These are phyloP conservation scores for Russula virescens DNA, from an alignment of 768 basidiomycete genomes.

Conservation along the genomic window DNA sequence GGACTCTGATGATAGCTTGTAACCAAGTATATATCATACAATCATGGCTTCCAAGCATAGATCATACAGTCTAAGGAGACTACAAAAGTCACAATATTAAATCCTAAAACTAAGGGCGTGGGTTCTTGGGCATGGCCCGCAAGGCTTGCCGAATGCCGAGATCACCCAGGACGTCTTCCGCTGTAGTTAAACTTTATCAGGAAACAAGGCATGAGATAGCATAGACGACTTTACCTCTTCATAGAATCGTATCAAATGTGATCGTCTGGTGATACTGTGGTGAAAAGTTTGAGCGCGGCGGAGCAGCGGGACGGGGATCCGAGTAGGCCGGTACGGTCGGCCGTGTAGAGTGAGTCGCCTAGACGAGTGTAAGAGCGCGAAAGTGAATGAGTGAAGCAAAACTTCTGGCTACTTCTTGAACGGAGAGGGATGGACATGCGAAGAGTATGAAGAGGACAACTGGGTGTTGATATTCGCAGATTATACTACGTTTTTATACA, in stretches of 20 bases:
- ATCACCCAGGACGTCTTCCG: conserved; percentile 72
- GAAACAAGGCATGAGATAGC: neutral
- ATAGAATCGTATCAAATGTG: conserved; percentile 64
- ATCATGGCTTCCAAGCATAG: neutral
- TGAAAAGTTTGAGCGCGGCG: no score
- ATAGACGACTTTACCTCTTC: conserved; percentile 43
- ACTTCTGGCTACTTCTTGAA: no score
- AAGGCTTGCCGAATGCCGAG: conserved; percentile 79
- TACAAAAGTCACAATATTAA: neutral
- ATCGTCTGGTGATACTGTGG: conserved; percentile 65
- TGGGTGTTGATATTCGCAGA: no score
- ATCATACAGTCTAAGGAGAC: neutral
- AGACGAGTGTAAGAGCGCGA: no score
- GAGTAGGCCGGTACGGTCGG: no score
- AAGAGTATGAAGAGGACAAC: no score
- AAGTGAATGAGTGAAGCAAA: no score
- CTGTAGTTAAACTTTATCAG: conserved; percentile 30
- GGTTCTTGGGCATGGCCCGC: conserved; percentile 65
- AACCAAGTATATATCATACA: neutral
- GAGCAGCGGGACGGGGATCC: no score
- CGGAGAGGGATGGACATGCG: no score
- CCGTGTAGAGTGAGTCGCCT: no score
- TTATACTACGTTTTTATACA: no score
- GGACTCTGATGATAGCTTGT: neutral
- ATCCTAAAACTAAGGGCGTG: conserved; percentile 41